A percentile compares a stretch with the other conserved stretches of the same genome.
phyloP scores from a whole-genome alignment of 352 stramenopile species.

The Phytophthora tentaculata region DNA sequence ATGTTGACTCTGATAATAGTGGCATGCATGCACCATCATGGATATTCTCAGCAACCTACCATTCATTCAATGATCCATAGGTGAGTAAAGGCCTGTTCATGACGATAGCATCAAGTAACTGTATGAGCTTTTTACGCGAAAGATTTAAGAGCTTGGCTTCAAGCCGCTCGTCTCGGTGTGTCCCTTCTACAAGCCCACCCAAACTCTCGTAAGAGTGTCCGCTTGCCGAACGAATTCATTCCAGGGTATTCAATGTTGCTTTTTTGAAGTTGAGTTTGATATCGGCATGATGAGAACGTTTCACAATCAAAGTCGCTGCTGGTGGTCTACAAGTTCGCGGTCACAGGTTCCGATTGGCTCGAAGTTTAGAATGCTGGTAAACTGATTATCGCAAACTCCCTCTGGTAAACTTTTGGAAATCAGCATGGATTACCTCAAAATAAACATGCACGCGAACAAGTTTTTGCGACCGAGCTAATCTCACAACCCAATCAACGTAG shows the following conservation, averaged over 20 bases:
- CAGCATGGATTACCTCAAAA: neutral
- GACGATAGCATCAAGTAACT: constrained; percentile 13
- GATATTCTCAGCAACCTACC: too few relatives aligned
- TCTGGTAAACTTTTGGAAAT: neutral
- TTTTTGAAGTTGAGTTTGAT: too few relatives aligned
- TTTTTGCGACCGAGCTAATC: neutral
- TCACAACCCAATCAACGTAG: constrained; percentile 6
- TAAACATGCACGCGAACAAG: neutral
- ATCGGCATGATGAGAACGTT: too few relatives aligned
- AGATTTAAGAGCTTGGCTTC: constrained; percentile 1
- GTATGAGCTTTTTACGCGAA: constrained; percentile 8
- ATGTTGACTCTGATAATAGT: too few relatives aligned
- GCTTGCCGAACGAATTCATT: neutral
- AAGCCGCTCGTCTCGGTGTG: constrained; percentile 23
- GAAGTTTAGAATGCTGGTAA: neutral
- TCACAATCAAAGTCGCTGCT: neutral
- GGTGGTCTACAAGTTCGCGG: neutral
- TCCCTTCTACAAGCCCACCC: neutral
- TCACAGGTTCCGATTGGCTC: too few relatives aligned
- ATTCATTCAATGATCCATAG: too few relatives aligned
- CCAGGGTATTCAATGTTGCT: too few relatives aligned
- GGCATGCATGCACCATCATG: too few relatives aligned
- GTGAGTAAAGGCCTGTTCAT: constrained; percentile 2
- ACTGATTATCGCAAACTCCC: neutral
- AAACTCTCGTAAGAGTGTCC: too few relatives aligned